Evolutionary conservation across 805 yeast genomes (phyloP), one percentile per base, ranked within the genome.

Genomic region (Candida awuae): DNA sequence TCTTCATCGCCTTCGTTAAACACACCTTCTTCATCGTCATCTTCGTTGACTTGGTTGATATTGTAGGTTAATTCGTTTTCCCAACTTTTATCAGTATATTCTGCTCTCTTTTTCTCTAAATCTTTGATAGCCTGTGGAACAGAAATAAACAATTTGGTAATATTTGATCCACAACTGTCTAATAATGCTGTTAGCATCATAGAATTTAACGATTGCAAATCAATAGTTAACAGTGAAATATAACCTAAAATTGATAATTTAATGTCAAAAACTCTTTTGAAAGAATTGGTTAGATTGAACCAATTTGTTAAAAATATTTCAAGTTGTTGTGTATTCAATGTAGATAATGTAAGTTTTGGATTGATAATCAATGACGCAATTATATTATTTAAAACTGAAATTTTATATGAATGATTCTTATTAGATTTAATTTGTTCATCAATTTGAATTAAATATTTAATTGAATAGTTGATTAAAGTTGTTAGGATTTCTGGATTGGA

Each of bases 231-330:
- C 52, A 84, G 42, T 9, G 75, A 66, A 42, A 88, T 58, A 17
- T 82, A 54, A 0, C 92, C 94, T 47, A 90, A 59, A 3, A 75
- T 64, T 1, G 84, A 75, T 31, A 90, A 60, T 59, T 87, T 88
- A 56, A 85, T 67, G 59, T 90, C 97, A 52, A 72, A 84, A 2
- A 85, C 94, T 43, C 94, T 66, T 17, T 70, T 69, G 49, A 81
- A 68, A 20, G 65, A 61, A 4, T 77, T 71, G 29, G 77, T 62
- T 8, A 68, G 50, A 16, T 69, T 65, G 52, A 82, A 73, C 96
- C 96, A 86, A 38, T 67, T 56, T 19, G 66, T 66, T 51, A 88
- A 73, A 50, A 84, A 74, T 12, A 61, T 50, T 26, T 69, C 67
- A 5, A 77, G 54, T 34, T 67, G 64, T 14, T 67, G 53, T 35